Base-by-base conservation (phyloP, 345 rosid genomes). In the Brassica nigra region DNA sequence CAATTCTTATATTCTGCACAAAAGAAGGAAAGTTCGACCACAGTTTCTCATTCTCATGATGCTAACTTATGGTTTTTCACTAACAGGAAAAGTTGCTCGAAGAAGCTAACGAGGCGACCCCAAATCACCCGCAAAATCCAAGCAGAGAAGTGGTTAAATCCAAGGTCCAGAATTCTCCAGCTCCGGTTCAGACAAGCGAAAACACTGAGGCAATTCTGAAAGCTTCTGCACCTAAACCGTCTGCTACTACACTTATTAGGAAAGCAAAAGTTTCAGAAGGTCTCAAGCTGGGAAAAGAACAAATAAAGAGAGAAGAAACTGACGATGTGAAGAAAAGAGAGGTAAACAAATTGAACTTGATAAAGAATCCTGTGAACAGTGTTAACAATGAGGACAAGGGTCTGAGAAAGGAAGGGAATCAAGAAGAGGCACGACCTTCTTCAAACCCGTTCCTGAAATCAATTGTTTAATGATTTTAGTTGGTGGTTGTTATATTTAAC, bases 21-120 rank as follows among this genome's bases (percentile, higher is more conserved):
- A 47, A 52, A 67, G 12, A 57, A 33, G 30, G 29, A 70, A 68
- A 36, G 39, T 58, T 70, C 5, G 49, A 36, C 27, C 55, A 62
- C 62, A 30, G 14, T 16, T 62, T 49, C 30, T 33, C 65, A 14
- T 75, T 3, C 37, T 66, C 44, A 11, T 61, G 10, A 61, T 74
- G 70, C 80, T 73, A 57, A 52, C 20, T 28, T 47, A 6, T 65
- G 68, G 75, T 78, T 55, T 42, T 29, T 64, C 31, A 44, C 61
- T 62, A 77, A 66, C 88, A 94, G 97, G 95, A 91, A 84, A 86
- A 97, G 80, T 72, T 94, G 87, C 86, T 88, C 27, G 84, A 76
- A 33, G 91, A 89, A 86, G 82, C 88, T 27, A 69, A 76, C 71
- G 86, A 75, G 42, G 77, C 37, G 33, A 65, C 14, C 14, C 31